phyloP scores from a whole-genome alignment of 139 green algal species.

The Coelastrella sp. region DNA sequence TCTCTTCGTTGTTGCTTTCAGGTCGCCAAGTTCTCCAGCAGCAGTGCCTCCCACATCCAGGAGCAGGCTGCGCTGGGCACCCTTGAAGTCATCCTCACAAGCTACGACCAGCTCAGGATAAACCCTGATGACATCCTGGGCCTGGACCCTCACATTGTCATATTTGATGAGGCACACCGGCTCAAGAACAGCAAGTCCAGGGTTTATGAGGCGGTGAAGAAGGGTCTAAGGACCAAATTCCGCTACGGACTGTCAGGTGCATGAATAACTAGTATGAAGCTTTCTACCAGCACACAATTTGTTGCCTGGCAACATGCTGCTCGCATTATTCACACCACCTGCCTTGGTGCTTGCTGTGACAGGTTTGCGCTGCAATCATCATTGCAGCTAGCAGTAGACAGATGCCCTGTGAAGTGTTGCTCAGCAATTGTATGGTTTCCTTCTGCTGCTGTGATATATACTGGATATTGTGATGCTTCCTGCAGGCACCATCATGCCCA shows the following conservation, averaged over 20 bases:
- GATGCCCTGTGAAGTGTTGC: neutral
- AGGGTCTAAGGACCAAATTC: slow-evolving; percentile 51
- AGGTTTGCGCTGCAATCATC: neutral
- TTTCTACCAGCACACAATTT: too few relatives aligned
- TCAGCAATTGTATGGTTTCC: too few relatives aligned
- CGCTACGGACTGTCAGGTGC: slow-evolving; percentile 58
- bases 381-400: neutral
- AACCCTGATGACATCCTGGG: neutral
- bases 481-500: slow-evolving; percentile 72
- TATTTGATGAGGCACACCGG: slow-evolving; percentile 75
- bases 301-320: too few relatives aligned
- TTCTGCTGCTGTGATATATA: neutral
- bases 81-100: slow-evolving; percentile 24
- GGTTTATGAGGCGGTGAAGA: slow-evolving; percentile 45
- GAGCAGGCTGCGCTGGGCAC: neutral
- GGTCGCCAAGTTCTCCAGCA: slow-evolving; percentile 1
- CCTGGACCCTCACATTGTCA: slow-evolving; percentile 52
- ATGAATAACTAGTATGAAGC: too few relatives aligned
- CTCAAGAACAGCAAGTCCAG: slow-evolving; percentile 69
- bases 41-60: neutral
- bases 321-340: too few relatives aligned
- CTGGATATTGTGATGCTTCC: neutral
- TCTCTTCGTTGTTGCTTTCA: neutral
- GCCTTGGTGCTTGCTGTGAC: neutral
- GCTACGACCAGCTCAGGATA: slow-evolving; percentile 9